Evolutionary conservation across 2,329 filamentous ascomycete genomes (phyloP), one percentile per base, ranked within the genome.

Genomic region (Tolypocladium capitatum): DNA sequence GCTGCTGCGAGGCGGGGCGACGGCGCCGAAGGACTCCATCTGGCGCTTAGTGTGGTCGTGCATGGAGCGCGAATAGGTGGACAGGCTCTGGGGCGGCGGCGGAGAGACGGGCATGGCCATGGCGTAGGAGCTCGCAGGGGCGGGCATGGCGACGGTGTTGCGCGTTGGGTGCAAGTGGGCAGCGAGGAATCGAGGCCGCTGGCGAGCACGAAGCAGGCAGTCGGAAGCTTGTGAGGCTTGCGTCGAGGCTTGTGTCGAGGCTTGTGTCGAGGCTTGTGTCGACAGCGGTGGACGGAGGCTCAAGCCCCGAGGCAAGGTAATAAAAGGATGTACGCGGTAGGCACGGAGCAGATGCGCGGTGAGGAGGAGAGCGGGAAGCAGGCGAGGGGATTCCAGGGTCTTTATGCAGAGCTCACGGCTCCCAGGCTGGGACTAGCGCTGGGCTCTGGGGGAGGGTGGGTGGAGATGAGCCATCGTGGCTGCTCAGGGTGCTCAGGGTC

Each of bases 41-140:
- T 81, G 80, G 48, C 72, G 69, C 68, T 79, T 80, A 51, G 80
- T 83, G 65, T 83, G 78, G 47, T 75, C 70, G 58, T 79, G 76
- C 75, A 84, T 83, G 48, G 70, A 75, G 50, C 72, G 72, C 14
- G 78, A 67, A 55, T 84, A 84, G 45, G 62, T 75, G 6, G 72
- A 73, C 53, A 76, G 70, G 53, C 72, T 73, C 42, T 69, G 68
- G 11, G 65, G 67, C 46, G 67, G 64, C 55, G 65, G 60, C 24
- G 64, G 61, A 47, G 65, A 68, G 50, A 56, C 52, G 49, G 66
- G 64, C 45, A 68, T 62, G 52, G 59, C 57, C 36, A 63, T 56
- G 47, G 63, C 57, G 48, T 62, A 66, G n/a, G 51, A 51, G 68
- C 60, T 72, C 68, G 67, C 61, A 40, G 58, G 56, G 54, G 59